Conservation (phyloP, 148 eudicot species). For the Rheum nobile region DNA sequence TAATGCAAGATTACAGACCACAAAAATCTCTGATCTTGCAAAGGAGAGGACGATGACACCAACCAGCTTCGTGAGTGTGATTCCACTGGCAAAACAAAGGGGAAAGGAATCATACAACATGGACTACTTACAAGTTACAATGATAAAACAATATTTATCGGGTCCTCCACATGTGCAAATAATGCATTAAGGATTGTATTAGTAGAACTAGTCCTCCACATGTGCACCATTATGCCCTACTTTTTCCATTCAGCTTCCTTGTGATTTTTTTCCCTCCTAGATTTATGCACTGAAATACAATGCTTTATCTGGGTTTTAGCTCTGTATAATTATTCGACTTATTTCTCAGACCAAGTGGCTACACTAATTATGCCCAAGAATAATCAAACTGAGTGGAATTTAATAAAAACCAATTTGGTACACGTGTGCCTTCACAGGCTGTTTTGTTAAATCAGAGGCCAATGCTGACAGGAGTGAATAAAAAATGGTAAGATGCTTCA, state of each 20-base stretch:
- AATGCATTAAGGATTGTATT: too few species aligned
- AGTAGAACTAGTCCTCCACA: not conserved
- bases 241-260: not conserved
- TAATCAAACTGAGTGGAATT: not conserved
- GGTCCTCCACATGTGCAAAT: too few species aligned
- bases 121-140: not conserved
- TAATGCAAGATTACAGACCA: slow-evolving; percentile 21
- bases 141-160: not conserved
- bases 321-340: not conserved
- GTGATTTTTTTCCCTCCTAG: not conserved
- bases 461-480: not conserved
- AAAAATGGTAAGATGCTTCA: slow-evolving; percentile 7
- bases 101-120: not conserved
- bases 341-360: not conserved
- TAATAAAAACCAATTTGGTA: not conserved
- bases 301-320: too few species aligned
- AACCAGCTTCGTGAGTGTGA: slow-evolving; percentile 59
- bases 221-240: not conserved
- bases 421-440: not conserved
- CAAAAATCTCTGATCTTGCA: slow-evolving; percentile 63
- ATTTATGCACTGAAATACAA: not conserved
- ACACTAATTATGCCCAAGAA: not conserved
- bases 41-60: slow-evolving; percentile 62
- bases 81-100: slow-evolving; percentile 38
- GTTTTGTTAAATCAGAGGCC: not conserved